These are phyloP conservation scores for Leonotis leonurus DNA, from an alignment of 257 asterid genomes.

Conservation along the genomic window DNA sequence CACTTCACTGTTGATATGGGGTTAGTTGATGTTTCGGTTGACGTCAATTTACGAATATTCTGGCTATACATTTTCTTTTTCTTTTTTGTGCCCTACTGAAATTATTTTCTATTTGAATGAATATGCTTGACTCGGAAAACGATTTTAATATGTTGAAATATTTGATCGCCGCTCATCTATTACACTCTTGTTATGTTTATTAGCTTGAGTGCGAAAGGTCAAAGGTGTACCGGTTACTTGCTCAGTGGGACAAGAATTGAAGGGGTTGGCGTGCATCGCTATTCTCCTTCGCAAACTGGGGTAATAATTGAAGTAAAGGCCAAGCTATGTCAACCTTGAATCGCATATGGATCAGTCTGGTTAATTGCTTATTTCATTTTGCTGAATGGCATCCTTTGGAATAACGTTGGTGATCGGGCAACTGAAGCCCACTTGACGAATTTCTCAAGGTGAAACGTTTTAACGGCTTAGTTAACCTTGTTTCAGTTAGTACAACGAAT, in stretches of 20 bases:
- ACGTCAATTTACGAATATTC: slow-evolving; percentile 8
- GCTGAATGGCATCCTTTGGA: slow-evolving; percentile 25
- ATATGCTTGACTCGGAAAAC: neutral
- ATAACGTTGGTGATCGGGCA: slow-evolving; percentile 17
- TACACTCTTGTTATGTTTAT: neutral
- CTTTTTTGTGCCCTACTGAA: too few species aligned
- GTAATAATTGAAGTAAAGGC: slow-evolving; percentile 15
- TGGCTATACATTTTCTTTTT: neutral
- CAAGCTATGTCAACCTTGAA: slow-evolving; percentile 22
- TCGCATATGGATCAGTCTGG: slow-evolving; percentile 10
- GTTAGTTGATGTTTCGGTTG: neutral
- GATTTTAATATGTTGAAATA: neutral
- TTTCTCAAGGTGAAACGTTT: slow-evolving; percentile 4
- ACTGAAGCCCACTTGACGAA: slow-evolving; percentile 14
- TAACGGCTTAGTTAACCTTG: neutral
- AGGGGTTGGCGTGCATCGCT: slow-evolving; percentile 6
- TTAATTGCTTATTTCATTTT: slow-evolving; percentile 21
- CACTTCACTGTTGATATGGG: neutral
- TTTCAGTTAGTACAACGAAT: neutral
- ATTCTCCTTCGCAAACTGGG: neutral
- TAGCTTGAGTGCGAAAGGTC: slow-evolving; percentile 16
- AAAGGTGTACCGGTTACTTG: neutral
- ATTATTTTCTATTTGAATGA: neutral
- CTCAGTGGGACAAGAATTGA: neutral
- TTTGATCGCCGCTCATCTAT: neutral